Base-by-base conservation (phyloP, 1,284 basidiomycete species). In the Blastosporella zonata region DNA sequence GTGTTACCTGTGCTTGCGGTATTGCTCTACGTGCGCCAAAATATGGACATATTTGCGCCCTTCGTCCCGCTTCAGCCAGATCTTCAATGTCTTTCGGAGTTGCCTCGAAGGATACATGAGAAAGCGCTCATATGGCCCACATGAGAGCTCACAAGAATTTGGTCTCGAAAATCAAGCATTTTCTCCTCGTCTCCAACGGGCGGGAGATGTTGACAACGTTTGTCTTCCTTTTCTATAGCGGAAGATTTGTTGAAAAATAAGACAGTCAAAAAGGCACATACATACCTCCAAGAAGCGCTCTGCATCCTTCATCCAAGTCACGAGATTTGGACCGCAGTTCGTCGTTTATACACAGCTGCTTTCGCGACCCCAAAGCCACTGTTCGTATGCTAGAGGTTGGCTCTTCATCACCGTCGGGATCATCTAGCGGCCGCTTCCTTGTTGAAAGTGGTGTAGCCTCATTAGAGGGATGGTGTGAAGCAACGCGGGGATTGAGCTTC, bases 61-160 rank as follows among this genome's bases (percentile, higher is more conserved):
- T 74, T 62, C 67, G 72, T 6, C 96, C 95, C 3, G 86, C 71
- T 8, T 67, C 66, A 0, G 92, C 91, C 4, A 98, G 78, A 57
- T 98, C 95, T 64, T 98, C 96, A 6, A 99, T 97, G 57, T 97
- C 95, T 63, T 90, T 92, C 0, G 95, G 91, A 1, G 80, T 77
- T 0, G 91, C 88, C 92, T 93, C 5, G 25, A 27, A 17, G 13
- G 15, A 33, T 31, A 18, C 7, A n/a, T 34, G 20, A n/a, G 21
- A 25, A 47, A 13, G 21, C 52, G 37, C 21, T 29, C 12, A 12
- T 9, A 17, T 15, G 9, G 1, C 7, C 18, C 10, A 35, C 13
- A 35, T 38, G 21, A 23, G 42, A 3, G 67, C 81, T 36, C 55
- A 91, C 93, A 56, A 98, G 69, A 22, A 97, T 88, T 55, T 90